Percentiles rank a stretch among this genome's conserved stretches.
Evolutionary conservation across 2,329 filamentous ascomycete genomes (phyloP).

Genomic region (Diplodia sapinea): DNA sequence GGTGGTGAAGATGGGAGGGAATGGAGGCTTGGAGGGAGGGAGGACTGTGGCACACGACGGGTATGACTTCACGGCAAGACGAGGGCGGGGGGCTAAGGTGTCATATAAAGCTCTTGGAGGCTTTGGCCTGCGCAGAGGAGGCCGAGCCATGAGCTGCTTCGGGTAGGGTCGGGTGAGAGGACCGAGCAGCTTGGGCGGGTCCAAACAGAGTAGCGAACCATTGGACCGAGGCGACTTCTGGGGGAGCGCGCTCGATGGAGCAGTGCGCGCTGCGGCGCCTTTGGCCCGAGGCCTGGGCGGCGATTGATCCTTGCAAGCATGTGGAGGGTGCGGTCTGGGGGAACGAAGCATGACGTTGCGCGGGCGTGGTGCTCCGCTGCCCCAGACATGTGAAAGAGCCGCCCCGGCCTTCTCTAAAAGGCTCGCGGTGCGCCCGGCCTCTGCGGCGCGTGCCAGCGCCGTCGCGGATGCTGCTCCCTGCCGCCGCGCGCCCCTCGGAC

Average conservation of each 20-base stretch:
- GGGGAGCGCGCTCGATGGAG: conserved; percentile 2
- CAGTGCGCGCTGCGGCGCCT: conserved; percentile 17
- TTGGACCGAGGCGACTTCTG: conserved; percentile 28
- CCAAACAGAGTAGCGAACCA: conserved; percentile 5
- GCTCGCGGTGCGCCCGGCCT: neutral
- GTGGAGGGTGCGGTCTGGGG: conserved; percentile 29
- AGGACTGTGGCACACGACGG: conserved; percentile 13
- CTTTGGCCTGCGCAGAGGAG: conserved; percentile 3
- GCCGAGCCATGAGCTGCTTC: conserved; percentile 22
- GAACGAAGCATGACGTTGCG: conserved; percentile 28
- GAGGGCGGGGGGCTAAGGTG: conserved; percentile 29
- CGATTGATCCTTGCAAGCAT: conserved; percentile 20
- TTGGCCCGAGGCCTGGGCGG: conserved; percentile 32
- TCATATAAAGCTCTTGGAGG: conserved; percentile 28
- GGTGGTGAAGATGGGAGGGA: neutral
- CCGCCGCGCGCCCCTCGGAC: neutral
- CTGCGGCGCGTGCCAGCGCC: neutral
- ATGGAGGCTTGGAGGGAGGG: neutral
- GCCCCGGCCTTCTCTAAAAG: neutral
- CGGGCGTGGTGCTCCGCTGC: neutral
- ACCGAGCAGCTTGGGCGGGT: neutral
- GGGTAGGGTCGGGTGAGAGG: conserved; percentile 31
- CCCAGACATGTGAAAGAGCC: conserved; percentile 21
- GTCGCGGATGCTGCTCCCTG: neutral
- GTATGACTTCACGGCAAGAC: conserved; percentile 9